These are phyloP conservation scores for Tinospora cordifolia DNA, from an alignment of 164 flowering plant species.

Conservation along the genomic window DNA sequence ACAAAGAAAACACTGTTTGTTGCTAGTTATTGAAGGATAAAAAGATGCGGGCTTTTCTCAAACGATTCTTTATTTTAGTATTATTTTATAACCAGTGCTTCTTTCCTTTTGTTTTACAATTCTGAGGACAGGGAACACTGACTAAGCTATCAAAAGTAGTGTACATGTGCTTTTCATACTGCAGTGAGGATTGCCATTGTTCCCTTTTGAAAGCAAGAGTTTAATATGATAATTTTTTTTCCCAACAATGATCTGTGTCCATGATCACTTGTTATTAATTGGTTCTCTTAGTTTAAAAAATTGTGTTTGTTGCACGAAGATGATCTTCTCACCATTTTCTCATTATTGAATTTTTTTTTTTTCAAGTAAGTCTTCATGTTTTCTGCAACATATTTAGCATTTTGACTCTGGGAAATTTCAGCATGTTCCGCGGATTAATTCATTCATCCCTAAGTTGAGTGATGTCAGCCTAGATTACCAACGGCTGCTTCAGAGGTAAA, in stretches of 20 bases:
- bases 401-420: conserved; percentile 25
- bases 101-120: conserved; percentile 2
- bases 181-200: not conserved
- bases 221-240: not conserved
- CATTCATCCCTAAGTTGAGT: conserved; percentile 54
- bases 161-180: not conserved
- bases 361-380: not conserved
- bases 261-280: not conserved
- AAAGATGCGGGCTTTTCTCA: not conserved
- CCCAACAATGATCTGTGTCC: not conserved
- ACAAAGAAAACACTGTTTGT: not conserved
- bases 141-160: not conserved
- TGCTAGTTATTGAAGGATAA: not conserved
- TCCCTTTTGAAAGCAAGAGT: not conserved
- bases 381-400: conserved; percentile 5
- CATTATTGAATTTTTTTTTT: not conserved
- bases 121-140: not conserved
- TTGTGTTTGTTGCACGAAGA: not conserved
- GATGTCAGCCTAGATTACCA: conserved; percentile 81
- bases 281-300: not conserved
- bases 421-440: conserved; percentile 76
- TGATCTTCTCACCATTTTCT: not conserved
- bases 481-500: conserved; percentile 78
- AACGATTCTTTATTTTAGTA: not conserved
- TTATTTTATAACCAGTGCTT: not conserved